Base-by-base conservation (phyloP, 1,284 basidiomycete genomes). In the Erythrobasidium hasegawianum region DNA sequence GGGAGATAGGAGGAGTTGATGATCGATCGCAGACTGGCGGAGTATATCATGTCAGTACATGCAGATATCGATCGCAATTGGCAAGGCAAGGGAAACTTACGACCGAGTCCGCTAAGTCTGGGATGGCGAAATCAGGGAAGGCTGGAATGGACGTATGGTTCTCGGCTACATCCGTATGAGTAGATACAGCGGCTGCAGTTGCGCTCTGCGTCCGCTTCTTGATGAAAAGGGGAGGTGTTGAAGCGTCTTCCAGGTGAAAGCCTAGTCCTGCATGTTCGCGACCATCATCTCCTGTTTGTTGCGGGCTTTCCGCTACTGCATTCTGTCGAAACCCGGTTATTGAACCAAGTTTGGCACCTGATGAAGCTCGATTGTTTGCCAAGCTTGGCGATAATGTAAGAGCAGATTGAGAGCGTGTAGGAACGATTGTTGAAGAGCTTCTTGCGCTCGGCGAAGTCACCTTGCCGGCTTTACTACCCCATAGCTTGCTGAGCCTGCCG, bases 1-100 rank as follows among this genome's bases (percentile, higher is more conserved):
- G 14, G 62, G 62, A n/a, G 62, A 65, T 11, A 65, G 26, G 4
- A 65, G 49, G 22, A 65, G 50, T 29, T 65, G 56, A 24, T 43
- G 33, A 16, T 65, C 62, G 18, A 57, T 16, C 13, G 55, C 26
- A 9, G 56, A 53, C 62, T 57, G 26, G 5, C 16, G 14, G n/a
- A n/a, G n/a, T n/a, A n/a, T n/a, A n/a, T n/a, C n/a, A n/a, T n/a
- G n/a, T n/a, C n/a, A n/a, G n/a, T n/a, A n/a, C n/a, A n/a, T n/a
- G n/a, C n/a, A n/a, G n/a, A n/a, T n/a, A n/a, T n/a, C n/a, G n/a
- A n/a, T n/a, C n/a, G n/a, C n/a, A 22, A 22, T 4, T 26, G 14
- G 26, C 50, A 16, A 22, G n/a, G 24, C 20, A 53, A 53, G 50
- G 33, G 33, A 14, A 22, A 29, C 56, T 39, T 22, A 58, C 62